Base-by-base conservation (phyloP, 2,329 filamentous ascomycete genomes). In the Hirsutella rhossiliensis region DNA sequence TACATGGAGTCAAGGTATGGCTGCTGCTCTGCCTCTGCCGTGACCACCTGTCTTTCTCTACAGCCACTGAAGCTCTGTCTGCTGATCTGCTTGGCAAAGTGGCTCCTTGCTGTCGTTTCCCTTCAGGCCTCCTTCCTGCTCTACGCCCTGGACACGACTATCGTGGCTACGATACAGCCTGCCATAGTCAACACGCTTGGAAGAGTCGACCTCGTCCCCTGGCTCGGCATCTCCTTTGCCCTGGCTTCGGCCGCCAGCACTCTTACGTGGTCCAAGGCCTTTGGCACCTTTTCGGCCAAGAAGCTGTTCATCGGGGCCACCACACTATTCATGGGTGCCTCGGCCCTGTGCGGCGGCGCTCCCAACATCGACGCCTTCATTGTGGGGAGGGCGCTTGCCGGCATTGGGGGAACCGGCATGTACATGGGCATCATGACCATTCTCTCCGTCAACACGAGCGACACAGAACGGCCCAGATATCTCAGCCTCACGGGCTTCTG, bases 351-450 rank as follows among this genome's bases (percentile, higher is more conserved):
- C 1, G 56, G 55, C 1, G 50, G 49, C 0, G 54, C 57, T 1
- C 58, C 59, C 1, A 60, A 49, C n/a, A 62, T 59, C 1, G 49
- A 51, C 5, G 58, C 56, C 3, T 59, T 68, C 3, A 67, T 68
- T n/a, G 48, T 56, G 0, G 66, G 66, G 0, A 56, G 65, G 17
- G 62, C 62, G 0, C 39, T 68, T 1, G 37, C 38, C 20, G 41
- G 41, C 15, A 36, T 41, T 5, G 45, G 41, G 8, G 45, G 45
- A 12, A 37, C 18, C 13, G 45, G 45, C n/a, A 38, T 46, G 38
- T 41, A 56, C 52, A 1, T 62, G 55, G 17, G 60, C 31, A n/a
- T 40, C n/a, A 12, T 46, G 37, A 43, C 41, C 11, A 34, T 40
- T 9, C 23, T 46, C 13, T 43, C 45, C 8, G 38, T 41, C 20